Evolutionary conservation across 208 protist genomes (phyloP).

Genomic region (Leishmania tropica): DNA sequence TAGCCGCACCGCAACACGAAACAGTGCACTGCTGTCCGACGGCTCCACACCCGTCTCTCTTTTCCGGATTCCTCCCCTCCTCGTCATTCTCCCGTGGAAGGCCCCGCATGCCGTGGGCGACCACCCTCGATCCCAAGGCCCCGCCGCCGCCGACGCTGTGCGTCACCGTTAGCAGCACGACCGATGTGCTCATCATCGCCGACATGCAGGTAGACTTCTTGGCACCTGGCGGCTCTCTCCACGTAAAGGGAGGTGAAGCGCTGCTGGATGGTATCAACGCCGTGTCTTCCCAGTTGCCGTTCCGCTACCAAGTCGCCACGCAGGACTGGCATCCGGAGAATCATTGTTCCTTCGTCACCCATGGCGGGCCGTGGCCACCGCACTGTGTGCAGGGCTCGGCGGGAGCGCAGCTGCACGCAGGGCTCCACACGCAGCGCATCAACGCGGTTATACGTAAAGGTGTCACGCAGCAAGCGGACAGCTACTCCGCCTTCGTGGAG

Average conservation of each 20-base stretch:
- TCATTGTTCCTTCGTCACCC: slow-evolving; percentile 59
- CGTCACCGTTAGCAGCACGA: slow-evolving; percentile 7
- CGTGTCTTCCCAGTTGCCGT: slow-evolving; percentile 17
- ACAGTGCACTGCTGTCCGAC: background rate
- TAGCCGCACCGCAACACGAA: background rate
- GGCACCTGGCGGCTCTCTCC: slow-evolving; percentile 41
- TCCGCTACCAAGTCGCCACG: slow-evolving; percentile 49
- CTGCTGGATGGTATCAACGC: slow-evolving; percentile 56
- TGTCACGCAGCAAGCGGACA: slow-evolving; percentile 30
- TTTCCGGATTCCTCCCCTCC: background rate
- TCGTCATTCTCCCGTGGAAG: background rate
- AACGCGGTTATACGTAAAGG: slow-evolving; percentile 49
- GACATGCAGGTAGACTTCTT: slow-evolving; percentile 84
- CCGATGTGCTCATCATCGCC: slow-evolving; percentile 62
- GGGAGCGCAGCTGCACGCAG: slow-evolving; percentile 47
- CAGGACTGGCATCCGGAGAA: slow-evolving; percentile 70
- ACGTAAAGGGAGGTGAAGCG: slow-evolving; percentile 31
- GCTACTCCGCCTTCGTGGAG: slow-evolving; percentile 74
- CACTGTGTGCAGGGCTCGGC: slow-evolving; percentile 56
- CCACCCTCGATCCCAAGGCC: background rate
- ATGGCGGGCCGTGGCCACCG: slow-evolving; percentile 56
- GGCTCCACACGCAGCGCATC: slow-evolving; percentile 25
- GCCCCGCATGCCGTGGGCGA: background rate
- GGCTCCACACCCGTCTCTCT: background rate
- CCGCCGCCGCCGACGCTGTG: background rate